phyloP scores from a whole-genome alignment of 805 yeast genomes.

The Tetrapisispora namnaoensis region DNA sequence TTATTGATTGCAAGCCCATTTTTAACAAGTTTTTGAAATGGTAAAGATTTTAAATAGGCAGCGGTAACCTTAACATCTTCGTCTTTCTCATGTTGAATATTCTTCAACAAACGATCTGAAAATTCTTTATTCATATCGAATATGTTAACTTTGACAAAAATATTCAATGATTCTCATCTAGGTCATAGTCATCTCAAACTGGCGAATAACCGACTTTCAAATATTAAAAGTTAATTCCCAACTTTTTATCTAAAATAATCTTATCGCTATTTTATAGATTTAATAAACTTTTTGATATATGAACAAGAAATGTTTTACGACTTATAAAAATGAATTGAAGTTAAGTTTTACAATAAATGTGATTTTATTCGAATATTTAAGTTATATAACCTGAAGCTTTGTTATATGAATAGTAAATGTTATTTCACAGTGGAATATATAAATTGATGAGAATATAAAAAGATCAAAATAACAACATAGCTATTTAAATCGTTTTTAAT shows the following conservation, averaged over 20 bases:
- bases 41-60: constrained; percentile 34
- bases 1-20: constrained; percentile 72
- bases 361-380: constrained; percentile 1
- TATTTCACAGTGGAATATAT: constrained; percentile 1
- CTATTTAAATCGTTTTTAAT: not conserved
- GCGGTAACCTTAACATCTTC: constrained; percentile 44
- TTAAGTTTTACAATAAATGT: not conserved
- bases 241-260: too few relatives aligned
- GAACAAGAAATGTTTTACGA: too few relatives aligned
- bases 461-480: too few relatives aligned
- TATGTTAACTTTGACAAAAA: too few relatives aligned
- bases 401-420: not conserved
- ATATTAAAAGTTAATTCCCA: not conserved
- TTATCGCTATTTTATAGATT: too few relatives aligned
- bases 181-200: too few relatives aligned
- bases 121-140: constrained; percentile 24
- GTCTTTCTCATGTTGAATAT: constrained; percentile 39
- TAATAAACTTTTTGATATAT: too few relatives aligned
- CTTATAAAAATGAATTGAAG: not conserved
- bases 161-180: too few relatives aligned
- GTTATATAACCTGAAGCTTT: not conserved
- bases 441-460: not conserved
- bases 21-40: constrained; percentile 57
- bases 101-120: constrained; percentile 31
- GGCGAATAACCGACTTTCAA: not conserved